These are phyloP conservation scores for Fusarium floridanum DNA, from an alignment of 2,329 filamentous ascomycete species.

Conservation along the genomic window DNA sequence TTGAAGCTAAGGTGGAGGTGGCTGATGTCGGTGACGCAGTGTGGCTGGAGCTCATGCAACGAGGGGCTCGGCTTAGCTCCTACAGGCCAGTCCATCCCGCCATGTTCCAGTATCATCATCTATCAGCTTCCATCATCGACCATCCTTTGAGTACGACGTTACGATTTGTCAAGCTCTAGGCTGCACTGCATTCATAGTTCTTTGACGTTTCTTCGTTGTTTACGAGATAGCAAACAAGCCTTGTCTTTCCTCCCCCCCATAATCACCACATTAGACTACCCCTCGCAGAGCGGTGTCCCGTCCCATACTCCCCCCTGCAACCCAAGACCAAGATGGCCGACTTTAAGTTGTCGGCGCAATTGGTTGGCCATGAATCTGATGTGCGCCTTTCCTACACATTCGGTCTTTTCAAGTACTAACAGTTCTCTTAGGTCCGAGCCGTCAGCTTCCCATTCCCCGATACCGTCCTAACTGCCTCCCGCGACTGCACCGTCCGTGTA, in stretches of 20 bases:
- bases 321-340: slow-evolving; percentile 67
- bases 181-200: slow-evolving; percentile 9
- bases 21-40: slow-evolving; percentile 44
- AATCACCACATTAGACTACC: slow-evolving; percentile 5
- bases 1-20: slow-evolving; percentile 36
- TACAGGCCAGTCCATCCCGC: background rate
- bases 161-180: slow-evolving; percentile 24
- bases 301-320: slow-evolving; percentile 50
- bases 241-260: slow-evolving; percentile 16
- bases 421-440: slow-evolving; percentile 78
- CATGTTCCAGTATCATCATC: slow-evolving; percentile 20
- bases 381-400: slow-evolving; percentile 64
- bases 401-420: slow-evolving; percentile 24
- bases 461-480: slow-evolving; percentile 84
- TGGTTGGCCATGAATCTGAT: slow-evolving; percentile 93
- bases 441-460: slow-evolving; percentile 82
- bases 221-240: slow-evolving; percentile 28
- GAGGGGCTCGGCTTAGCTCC: slow-evolving; percentile 23
- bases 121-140: slow-evolving; percentile 49
- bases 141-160: slow-evolving; percentile 13
- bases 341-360: slow-evolving; percentile 90
- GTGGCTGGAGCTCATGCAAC: slow-evolving; percentile 40
- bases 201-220: slow-evolving; percentile 20
- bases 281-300: slow-evolving; percentile 20
- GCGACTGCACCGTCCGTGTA: slow-evolving; percentile 89